Evolutionary conservation across 768 basidiomycete genomes (phyloP).

Genomic region (Kwoniella sp.): DNA sequence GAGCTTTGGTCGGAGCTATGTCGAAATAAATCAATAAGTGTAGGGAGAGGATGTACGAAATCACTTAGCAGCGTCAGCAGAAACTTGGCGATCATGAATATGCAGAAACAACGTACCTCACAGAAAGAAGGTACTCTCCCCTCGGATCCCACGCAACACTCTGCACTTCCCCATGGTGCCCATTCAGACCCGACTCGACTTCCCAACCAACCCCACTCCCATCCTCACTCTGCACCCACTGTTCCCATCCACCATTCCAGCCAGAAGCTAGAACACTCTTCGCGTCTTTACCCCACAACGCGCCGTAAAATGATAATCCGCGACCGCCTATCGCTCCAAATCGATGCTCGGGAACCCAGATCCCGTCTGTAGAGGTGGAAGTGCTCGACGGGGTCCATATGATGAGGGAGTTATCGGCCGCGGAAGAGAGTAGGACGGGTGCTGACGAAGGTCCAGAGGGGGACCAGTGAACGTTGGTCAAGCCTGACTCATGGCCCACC

Average conservation of each 20-base stretch:
- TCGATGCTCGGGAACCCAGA: conserved; percentile 88
- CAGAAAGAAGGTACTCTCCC: conserved; percentile 82
- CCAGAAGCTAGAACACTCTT: conserved; percentile 78
- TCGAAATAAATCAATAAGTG: no score
- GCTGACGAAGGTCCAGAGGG: conserved; percentile 54
- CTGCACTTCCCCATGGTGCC: conserved; percentile 78
- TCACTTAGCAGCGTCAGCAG: background rate
- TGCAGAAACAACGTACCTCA: conserved; percentile 69
- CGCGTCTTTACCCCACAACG: conserved; percentile 71
- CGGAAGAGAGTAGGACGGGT: conserved; percentile 76
- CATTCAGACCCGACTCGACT: conserved; percentile 77
- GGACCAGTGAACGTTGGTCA: conserved; percentile 87
- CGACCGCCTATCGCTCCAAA: conserved; percentile 91
- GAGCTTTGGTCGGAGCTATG: conserved; percentile 85
- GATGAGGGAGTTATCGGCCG: conserved; percentile 92
- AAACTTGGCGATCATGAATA: no score
- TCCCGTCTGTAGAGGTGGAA: conserved; percentile 55
- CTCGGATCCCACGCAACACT: conserved; percentile 82
- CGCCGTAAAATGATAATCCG: conserved; percentile 89
- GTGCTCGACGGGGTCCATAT: conserved; percentile 79
- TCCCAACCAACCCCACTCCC: conserved; percentile 64
- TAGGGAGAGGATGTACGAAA: background rate
- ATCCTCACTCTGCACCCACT: conserved; percentile 64
- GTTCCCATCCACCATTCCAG: conserved; percentile 92
- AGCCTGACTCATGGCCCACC: conserved; percentile 90